Evolutionary conservation across 83 land plant genomes (phyloP), one percentile per base, ranked within the genome.

Genomic region (Larix sibirica): DNA sequence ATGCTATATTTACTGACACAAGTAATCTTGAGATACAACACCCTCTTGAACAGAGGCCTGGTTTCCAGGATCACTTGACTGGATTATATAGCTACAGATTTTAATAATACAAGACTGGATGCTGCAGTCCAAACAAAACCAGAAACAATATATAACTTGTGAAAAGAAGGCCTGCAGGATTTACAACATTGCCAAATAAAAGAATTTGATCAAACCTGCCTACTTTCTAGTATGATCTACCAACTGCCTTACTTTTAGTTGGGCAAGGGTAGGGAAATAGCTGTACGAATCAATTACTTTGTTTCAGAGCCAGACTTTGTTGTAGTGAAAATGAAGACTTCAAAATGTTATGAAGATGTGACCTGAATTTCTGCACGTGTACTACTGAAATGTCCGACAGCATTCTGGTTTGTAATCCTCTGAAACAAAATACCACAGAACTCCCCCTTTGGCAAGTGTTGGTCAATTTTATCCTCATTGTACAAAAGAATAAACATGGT

Each of bases 101-200:
- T 73, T 73, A 73, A 73, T 73, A 47, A 44, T 73, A 73, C 77
- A 73, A 73, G 26, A 73, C 77, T 73, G 77, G 47, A 4, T 21
- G 21, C 14, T 40, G 26, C 56, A 73, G 77, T 73, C 56, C 10
- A 73, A 33, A 42, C 56, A 21, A 66, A 44, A 73, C 21, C 77
- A 44, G 56, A 50, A 10, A 44, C 77, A 44, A 14, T 73, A n/a
- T 16, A 73, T 8, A 73, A 21, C 77, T 38, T 23, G 3, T 73
- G 77, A 73, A 4, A 70, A 20, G 21, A 73, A 73, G 54, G 26
- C 77, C 77, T 40, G 44, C 56, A 8, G 8, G 23, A 73, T 73
- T 40, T 73, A 73, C 56, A 73, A 6, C 42, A 14, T 42, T 44
- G 21, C 50, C 24, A 42, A 73, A 73, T 73, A 44, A 40, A 73